Base-by-base conservation (phyloP, 345 rosid species). In the Salix udensis region DNA sequence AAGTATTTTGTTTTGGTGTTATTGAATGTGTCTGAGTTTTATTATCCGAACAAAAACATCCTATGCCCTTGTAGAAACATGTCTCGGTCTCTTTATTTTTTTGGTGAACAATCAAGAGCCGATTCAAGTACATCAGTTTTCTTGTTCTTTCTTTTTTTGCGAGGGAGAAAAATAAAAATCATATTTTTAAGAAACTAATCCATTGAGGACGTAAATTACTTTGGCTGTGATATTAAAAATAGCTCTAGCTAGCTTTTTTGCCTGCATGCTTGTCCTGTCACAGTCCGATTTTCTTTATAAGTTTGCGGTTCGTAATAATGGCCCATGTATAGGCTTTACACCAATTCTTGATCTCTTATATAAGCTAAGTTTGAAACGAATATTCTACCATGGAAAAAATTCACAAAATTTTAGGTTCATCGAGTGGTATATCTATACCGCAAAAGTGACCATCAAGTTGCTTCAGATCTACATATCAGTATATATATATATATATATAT, bases 1-100 rank as follows among this genome's bases (percentile, higher is more conserved):
- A 39, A 28, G 15, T 62, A 65, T 72, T 23, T 77, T n/a, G 61
- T 62, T 77, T 68, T 70, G 34, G 40, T 70, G 19, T 34, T 46
- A 30, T 26, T 26, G 11, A 34, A 72, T 72, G n/a, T 42, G 75
- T 50, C 70, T 4, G 48, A 62, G 53, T 52, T 72, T 77, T 50
- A 24, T 50, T 72, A 39, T 71, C 34, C 53, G 26, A 37, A 26
- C 36, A 62, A 24, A 65, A 42, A 72, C 77, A 82, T 71, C 67
- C 68, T 60, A 76, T 71, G 73, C 79, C 76, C 74, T 67, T 24
- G 67, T 55, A 39, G 55, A 58, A 58, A 58, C 64, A 58, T 72
- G 75, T 18, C 31, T 6, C 24, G n/a, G n/a, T 23, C 26, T 28
- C n/a, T 66, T 77, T 72, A 74, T 72, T 66, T n/a, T n/a, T 13